These are phyloP conservation scores for Sporormia fimetaria DNA, from an alignment of 495 filamentous ascomycete genomes.

Conservation along the genomic window DNA sequence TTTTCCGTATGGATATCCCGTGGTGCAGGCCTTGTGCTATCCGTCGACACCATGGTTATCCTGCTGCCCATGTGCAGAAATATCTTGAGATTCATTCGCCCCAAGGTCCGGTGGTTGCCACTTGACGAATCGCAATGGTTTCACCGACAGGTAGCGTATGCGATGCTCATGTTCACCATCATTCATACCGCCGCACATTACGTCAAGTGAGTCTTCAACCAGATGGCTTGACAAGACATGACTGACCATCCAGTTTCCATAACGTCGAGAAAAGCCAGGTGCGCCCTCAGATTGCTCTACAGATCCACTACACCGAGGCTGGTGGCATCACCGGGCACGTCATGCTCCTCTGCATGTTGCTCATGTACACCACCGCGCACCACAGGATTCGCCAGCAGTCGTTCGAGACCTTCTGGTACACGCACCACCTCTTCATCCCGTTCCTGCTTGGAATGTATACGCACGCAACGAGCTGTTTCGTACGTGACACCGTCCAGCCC, in stretches of 20 bases:
- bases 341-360: conserved; percentile 95
- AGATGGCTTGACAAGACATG: neutral
- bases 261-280: conserved; percentile 84
- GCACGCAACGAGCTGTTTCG: conserved; percentile 92
- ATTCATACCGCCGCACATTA: conserved; percentile 76
- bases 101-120: conserved; percentile 77
- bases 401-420: conserved; percentile 99
- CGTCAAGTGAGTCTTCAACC: conserved; percentile 63
- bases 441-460: conserved; percentile 92
- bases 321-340: conserved; percentile 94
- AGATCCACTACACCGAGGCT: conserved; percentile 84
- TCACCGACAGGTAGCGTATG: conserved; percentile 88
- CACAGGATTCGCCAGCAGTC: conserved; percentile 89
- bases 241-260: conserved; percentile 59
- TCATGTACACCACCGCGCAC: conserved; percentile 97
- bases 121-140: conserved; percentile 96
- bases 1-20: conserved; percentile 94
- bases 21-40: conserved; percentile 75
- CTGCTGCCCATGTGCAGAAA: conserved; percentile 91
- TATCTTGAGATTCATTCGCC: conserved; percentile 67
- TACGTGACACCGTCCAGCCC: conserved; percentile 41
- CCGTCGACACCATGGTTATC: conserved; percentile 77
- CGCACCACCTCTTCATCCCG: conserved; percentile 92
- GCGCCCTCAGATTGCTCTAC: conserved; percentile 65
- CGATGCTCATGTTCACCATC: conserved; percentile 69